Evolutionary conservation across 345 rosid species (phyloP).

Genomic region (Lagerstroemia speciosa): DNA sequence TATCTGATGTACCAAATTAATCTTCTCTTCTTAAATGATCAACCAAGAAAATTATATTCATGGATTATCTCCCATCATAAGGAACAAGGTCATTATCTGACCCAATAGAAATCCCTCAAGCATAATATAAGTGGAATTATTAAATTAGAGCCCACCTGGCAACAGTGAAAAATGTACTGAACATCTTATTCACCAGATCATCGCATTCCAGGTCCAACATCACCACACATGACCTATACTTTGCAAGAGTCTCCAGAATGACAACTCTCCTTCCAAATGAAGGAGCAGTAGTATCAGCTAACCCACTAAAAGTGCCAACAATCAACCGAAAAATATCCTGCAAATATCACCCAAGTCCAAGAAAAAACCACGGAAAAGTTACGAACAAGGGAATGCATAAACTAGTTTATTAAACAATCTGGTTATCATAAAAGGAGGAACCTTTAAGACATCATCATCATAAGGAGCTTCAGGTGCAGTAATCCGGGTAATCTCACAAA

Average conservation of each 20-base stretch:
- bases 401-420: background rate
- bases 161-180: conserved; percentile 75
- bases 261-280: conserved; percentile 88
- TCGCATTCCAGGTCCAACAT: conserved; percentile 98
- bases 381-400: background rate
- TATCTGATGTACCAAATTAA: background rate
- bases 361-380: conserved; percentile 11
- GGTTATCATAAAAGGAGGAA: conserved; percentile 12
- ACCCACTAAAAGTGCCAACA: conserved; percentile 75
- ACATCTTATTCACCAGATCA: conserved; percentile 83
- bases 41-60: background rate
- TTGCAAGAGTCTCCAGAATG: conserved; percentile 92
- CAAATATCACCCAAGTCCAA: conserved; percentile 16
- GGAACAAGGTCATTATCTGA: background rate
- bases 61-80: background rate
- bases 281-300: conserved; percentile 73
- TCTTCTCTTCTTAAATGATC: background rate
- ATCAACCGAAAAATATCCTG: conserved; percentile 87
- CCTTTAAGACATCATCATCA: conserved; percentile 76
- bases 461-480: conserved; percentile 99
- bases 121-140: background rate
- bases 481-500: conserved; percentile 90
- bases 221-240: conserved; percentile 89
- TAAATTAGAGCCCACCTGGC: conserved; percentile 58
- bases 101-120: background rate